These are phyloP conservation scores for Pythium angustatum DNA, from an alignment of 352 stramenopile genomes.

Conservation along the genomic window DNA sequence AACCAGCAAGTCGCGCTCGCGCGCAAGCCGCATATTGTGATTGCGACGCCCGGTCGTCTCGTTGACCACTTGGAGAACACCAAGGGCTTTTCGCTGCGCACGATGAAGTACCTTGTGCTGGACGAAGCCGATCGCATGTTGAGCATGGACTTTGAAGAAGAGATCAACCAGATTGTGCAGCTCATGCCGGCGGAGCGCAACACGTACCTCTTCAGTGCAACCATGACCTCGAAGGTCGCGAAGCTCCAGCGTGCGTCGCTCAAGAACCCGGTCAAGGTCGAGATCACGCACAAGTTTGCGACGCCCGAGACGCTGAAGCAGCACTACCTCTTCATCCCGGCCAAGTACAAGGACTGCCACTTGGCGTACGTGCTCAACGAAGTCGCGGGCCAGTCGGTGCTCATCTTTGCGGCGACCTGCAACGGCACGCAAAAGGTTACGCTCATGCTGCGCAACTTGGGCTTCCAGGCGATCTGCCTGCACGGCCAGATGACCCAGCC, in stretches of 20 bases:
- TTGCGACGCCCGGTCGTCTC: constrained; percentile 92
- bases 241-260: constrained; percentile 98
- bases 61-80: constrained; percentile 97
- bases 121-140: constrained; percentile 97
- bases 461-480: constrained; percentile 97
- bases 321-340: constrained; percentile 99
- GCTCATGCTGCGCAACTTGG: constrained; percentile 97
- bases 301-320: constrained; percentile 98
- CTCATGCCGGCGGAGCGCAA: constrained; percentile 92
- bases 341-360: constrained; percentile 99
- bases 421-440: constrained; percentile 96
- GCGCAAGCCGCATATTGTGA: constrained; percentile 95
- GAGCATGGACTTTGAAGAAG: constrained; percentile 98
- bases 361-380: constrained; percentile 98
- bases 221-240: constrained; percentile 98
- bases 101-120: constrained; percentile 91
- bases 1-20: constrained; percentile 96
- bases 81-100: constrained; percentile 93
- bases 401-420: constrained; percentile 99
- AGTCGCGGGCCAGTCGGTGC: constrained; percentile 95
- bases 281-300: constrained; percentile 98
- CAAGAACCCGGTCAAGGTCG: constrained; percentile 95
- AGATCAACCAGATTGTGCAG: constrained; percentile 98
- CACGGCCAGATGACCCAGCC: constrained; percentile 99
- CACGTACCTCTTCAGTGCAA: constrained; percentile 99